Evolutionary conservation across 2,329 filamentous ascomycete species (phyloP).

Genomic region (Parascedosporium putredinis): DNA sequence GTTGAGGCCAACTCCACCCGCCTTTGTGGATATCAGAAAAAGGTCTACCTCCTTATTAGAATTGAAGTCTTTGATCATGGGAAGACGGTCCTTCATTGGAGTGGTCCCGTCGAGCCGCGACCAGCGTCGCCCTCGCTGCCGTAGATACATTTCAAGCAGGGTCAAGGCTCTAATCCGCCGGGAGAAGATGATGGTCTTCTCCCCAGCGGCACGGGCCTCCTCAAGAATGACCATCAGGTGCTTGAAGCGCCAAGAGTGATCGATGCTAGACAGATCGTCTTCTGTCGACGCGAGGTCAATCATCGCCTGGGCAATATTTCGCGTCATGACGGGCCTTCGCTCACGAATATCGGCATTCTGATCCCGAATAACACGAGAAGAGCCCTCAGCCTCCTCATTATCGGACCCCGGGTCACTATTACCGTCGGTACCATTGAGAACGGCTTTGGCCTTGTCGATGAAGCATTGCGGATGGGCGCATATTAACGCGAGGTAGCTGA

Average conservation of each 20-base stretch:
- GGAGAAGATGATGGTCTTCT: slow-evolving; percentile 76
- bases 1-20: slow-evolving; percentile 76
- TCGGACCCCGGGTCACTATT: not conserved
- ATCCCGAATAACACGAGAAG: too few relatives aligned
- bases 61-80: slow-evolving; percentile 60
- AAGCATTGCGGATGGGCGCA: slow-evolving; percentile 44
- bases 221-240: slow-evolving; percentile 50
- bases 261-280: slow-evolving; percentile 38
- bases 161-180: slow-evolving; percentile 60
- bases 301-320: not conserved
- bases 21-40: slow-evolving; percentile 73
- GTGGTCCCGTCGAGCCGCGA: slow-evolving; percentile 60
- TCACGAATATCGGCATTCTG: too few relatives aligned
- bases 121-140: slow-evolving; percentile 33
- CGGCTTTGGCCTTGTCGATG: slow-evolving; percentile 20
- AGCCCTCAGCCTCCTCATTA: not conserved
- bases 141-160: slow-evolving; percentile 53
- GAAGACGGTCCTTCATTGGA: slow-evolving; percentile 45
- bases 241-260: slow-evolving; percentile 36
- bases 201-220: slow-evolving; percentile 46
- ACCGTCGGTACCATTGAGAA: slow-evolving; percentile 1
- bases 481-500: slow-evolving; percentile 33
- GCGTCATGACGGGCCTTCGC: not conserved
- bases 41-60: slow-evolving; percentile 35
- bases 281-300: not conserved